Evolutionary conservation across 176 grass and related monocot species (phyloP).

Genomic region (Canna indica): DNA sequence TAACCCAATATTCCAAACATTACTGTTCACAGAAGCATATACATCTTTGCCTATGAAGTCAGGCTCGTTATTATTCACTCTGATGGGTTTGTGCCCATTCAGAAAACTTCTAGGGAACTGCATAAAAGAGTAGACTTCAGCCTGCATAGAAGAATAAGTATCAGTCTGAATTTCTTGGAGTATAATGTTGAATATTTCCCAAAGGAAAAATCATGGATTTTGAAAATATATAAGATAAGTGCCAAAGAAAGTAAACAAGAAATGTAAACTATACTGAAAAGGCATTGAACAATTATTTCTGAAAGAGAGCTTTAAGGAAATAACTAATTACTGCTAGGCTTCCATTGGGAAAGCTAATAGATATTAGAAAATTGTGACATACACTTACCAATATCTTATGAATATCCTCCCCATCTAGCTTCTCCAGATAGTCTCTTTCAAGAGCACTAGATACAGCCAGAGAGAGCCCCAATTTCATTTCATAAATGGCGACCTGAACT

Average conservation of each 20-base stretch:
- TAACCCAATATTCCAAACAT: constrained; percentile 25
- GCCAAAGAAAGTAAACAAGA: background rate
- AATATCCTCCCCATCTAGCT: constrained; percentile 43
- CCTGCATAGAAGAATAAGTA: constrained; percentile 34
- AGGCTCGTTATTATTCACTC: constrained; percentile 20
- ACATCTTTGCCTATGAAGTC: constrained; percentile 18
- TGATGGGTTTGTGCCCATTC: constrained; percentile 12
- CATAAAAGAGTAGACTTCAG: constrained; percentile 56
- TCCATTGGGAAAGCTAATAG: background rate
- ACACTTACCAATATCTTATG: constrained; percentile 57
- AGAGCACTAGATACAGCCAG: constrained; percentile 59
- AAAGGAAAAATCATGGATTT: background rate
- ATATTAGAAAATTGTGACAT: background rate
- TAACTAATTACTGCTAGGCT: background rate
- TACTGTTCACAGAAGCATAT: constrained; percentile 23
- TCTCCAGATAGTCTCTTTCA: constrained; percentile 63
- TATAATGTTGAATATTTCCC: constrained; percentile 16
- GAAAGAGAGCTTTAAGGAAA: background rate
- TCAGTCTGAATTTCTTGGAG: background rate
- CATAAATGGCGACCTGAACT: constrained; percentile 86
- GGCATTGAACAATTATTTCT: background rate
- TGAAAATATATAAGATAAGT: background rate
- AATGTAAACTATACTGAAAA: background rate
- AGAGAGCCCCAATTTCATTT: constrained; percentile 92
- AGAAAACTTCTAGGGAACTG: constrained; percentile 45